phyloP scores from a whole-genome alignment of 108 stramenopile genomes.

The Stephanodiscus minutulus region DNA sequence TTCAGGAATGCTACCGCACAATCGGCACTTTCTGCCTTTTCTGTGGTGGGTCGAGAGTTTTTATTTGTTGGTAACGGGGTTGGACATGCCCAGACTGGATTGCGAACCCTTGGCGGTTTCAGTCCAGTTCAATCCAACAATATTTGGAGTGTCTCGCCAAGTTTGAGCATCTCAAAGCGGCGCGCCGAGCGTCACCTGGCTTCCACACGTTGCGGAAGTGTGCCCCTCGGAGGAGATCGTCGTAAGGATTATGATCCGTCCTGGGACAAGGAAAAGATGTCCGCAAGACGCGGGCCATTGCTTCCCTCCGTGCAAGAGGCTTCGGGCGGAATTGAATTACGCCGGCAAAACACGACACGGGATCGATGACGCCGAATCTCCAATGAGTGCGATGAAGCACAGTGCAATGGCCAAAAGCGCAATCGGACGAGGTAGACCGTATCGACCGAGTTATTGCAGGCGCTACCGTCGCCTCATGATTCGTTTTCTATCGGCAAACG shows the following conservation, averaged over 20 bases:
- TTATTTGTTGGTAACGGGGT: too few relatives aligned
- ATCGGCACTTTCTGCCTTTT: too few relatives aligned
- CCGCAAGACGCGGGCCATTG: neutral
- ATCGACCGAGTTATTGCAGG: neutral
- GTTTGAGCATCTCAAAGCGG: too few relatives aligned
- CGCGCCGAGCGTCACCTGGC: too few relatives aligned
- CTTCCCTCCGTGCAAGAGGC: neutral
- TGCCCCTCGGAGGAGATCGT: neutral
- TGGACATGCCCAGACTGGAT: too few relatives aligned
- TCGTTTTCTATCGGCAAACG: neutral
- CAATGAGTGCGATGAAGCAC: neutral
- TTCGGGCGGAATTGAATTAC: neutral
- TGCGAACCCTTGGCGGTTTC: too few relatives aligned
- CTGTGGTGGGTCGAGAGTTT: too few relatives aligned
- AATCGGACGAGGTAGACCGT: neutral
- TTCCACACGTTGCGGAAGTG: too few relatives aligned
- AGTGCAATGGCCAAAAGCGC: neutral
- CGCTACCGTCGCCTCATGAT: slow-evolving; percentile 8
- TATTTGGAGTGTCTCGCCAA: too few relatives aligned
- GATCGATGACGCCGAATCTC: neutral
- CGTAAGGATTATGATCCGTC: neutral
- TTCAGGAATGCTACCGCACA: too few relatives aligned
- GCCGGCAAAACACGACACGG: neutral
- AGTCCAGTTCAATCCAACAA: too few relatives aligned
- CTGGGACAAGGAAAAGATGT: neutral